Evolutionary conservation across 2,329 filamentous ascomycete species (phyloP).

Genomic region (Cordyceps javanica): DNA sequence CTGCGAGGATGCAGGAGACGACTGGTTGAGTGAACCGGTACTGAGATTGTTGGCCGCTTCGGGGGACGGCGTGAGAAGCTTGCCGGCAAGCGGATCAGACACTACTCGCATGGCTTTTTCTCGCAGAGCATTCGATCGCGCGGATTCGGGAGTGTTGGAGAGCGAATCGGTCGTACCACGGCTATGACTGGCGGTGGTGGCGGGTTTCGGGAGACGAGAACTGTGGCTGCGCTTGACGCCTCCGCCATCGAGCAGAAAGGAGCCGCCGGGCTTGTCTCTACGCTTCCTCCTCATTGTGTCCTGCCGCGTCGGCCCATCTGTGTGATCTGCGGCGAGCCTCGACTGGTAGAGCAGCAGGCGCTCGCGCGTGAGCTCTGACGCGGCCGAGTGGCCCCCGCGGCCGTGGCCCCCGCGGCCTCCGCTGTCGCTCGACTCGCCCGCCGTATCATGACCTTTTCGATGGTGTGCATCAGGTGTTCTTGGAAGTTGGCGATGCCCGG

Average conservation of each 20-base stretch:
- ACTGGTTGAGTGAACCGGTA: conserved; percentile 3
- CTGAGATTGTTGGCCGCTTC: not conserved
- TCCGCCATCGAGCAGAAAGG: conserved; percentile 4
- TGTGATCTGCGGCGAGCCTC: conserved; percentile 4
- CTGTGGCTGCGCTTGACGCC: conserved; percentile 1
- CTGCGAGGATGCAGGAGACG: conserved; percentile 6
- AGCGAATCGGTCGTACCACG: not conserved
- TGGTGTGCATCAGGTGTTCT: conserved; percentile 18
- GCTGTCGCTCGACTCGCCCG: conserved; percentile 38
- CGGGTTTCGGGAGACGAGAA: not conserved
- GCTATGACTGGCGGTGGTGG: not conserved
- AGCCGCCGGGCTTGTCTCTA: conserved; percentile 17
- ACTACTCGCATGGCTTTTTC: conserved; percentile 1
- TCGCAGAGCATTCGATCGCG: not conserved
- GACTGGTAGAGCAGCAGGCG: conserved; percentile 12
- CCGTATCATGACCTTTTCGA: conserved; percentile 32
- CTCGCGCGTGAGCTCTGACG: conserved; percentile 9
- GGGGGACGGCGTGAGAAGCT: not conserved
- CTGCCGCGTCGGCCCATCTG: conserved; percentile 15
- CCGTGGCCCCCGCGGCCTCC: conserved; percentile 21
- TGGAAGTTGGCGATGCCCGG: not conserved
- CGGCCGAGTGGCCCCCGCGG: not conserved
- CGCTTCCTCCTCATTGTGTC: conserved; percentile 15
- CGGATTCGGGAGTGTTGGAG: not conserved
- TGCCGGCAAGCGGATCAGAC: not conserved